Base-by-base conservation (phyloP, 169 alveolate genomes). In the Cryptosporidium sp. region DNA sequence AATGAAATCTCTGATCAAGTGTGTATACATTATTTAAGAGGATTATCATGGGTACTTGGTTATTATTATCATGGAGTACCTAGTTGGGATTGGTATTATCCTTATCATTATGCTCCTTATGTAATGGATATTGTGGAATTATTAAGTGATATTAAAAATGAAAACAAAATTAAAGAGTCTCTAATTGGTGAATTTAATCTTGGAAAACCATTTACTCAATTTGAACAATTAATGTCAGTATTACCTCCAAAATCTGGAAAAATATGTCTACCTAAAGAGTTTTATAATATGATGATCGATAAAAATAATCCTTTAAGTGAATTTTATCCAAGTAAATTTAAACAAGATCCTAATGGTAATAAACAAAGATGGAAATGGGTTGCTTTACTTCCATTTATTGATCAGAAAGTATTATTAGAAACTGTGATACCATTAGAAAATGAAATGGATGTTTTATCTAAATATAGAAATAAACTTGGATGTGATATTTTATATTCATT, bases 81-180 rank as follows among this genome's bases (percentile, higher is more conserved):
- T 61, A 94, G 98, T 93, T 98, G 99, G 99, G 97, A 96, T 68
- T 98, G 99, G 99, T 98, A 91, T 94, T 98, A 97, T 92, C 99
- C 99, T 26, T 98, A 93, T 92, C 99, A 98, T 93, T 98, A 98
- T 92, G 99, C 99, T 37, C 99, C 99, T 48, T 97, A 97, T 94
- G 98, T 99, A 33, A 93, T 97, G 14, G 99, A 98, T 93, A 60
- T 80, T 80, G 67, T 53, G 1, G 75, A 80, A 16, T 6, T 67
- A 29, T 21, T 65, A 16, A 39, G 31, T 31, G 44, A 60, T 62
- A 0, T n/a, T 9, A 48, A 62, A 6, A 80, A 65, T 62, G 29
- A 44, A 12, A 18, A 9, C 14, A 65, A 44, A 33, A 39, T 80
- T 45, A 80, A 61, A 65, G 89, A 80, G 16, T 42, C 75, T 45